Evolutionary conservation across 257 asterid genomes (phyloP), one percentile per base, ranked within the genome.

Genomic region (Solanum gracilifrons): DNA sequence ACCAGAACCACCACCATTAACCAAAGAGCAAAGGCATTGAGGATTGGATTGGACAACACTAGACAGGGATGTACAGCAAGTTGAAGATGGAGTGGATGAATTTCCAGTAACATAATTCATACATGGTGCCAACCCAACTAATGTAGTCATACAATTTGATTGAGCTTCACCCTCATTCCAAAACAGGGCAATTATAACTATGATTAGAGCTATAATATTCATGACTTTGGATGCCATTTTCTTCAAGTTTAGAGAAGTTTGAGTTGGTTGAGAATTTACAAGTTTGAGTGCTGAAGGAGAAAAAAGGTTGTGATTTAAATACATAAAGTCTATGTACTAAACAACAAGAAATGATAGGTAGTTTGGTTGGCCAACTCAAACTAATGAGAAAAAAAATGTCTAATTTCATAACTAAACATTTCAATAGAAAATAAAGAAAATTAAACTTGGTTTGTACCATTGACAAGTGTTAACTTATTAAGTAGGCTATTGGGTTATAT

Each of bases 41-140:
- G 94, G 95, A 88, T 90, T 92, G 12, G 94, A 88, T 36, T 82
- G 89, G n/a, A 92, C 93, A 10, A 91, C 88, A 32, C 66, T 86
- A 11, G 89, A 89, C 12, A 94, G 92, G 31, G 92, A 88, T 5
- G 94, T 36, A 87, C 96, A 94, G 76, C 96, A 94, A 16, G 93
- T 69, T 1, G 93, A 83, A 8, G 93, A 31, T 1, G 96, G 95
- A 7, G 86, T 32, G 0, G 96, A 91, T 15, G 90, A 32, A 39
- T 92, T 94, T 15, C 96, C 96, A 0, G 92, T 80, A 3, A 91
- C 93, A 75, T 88, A 94, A 64, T 74, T 92, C 80, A 94, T 77
- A 80, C 96, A 94, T 13, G 95, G 86, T 13, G 93, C 85, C 13
- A 94, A 87, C 83, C 93, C 88, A 69, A 88, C 55, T 41, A 94